These are phyloP conservation scores for Lolium multiflorum DNA, from an alignment of 176 grass and related monocot species.

Conservation along the genomic window DNA sequence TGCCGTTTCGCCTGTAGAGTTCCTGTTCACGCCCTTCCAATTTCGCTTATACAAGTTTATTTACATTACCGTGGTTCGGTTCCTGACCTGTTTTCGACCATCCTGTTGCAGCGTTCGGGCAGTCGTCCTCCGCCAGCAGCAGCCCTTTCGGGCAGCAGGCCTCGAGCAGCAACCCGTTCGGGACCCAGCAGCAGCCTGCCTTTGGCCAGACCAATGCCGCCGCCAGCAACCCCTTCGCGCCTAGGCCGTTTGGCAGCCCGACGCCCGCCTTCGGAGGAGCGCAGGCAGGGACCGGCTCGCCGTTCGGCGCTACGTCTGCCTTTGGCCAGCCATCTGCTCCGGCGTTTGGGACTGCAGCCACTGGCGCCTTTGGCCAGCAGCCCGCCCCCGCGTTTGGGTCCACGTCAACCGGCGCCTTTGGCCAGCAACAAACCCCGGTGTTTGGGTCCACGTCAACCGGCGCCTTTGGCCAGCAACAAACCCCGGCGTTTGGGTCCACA, in stretches of 20 bases:
- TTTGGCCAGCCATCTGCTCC: constrained; percentile 67
- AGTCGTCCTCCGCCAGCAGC: neutral
- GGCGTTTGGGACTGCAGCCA: constrained; percentile 52
- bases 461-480: constrained; percentile 56
- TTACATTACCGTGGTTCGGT: neutral
- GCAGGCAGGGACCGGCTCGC: constrained; percentile 56
- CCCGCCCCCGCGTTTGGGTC: neutral
- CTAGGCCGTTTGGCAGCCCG: constrained; percentile 78
- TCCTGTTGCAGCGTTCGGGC: constrained; percentile 56
- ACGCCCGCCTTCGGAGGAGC: constrained; percentile 52
- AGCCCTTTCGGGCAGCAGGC: constrained; percentile 64
- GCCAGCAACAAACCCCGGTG: constrained; percentile 40
- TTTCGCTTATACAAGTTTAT: neutral
- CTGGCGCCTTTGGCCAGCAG: constrained; percentile 46
- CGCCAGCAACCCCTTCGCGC: constrained; percentile 72
- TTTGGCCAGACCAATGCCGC: constrained; percentile 64
- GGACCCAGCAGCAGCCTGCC: constrained; percentile 42
- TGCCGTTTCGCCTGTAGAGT: neutral
- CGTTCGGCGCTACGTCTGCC: constrained; percentile 65
- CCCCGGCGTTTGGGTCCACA: neutral
- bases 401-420: neutral
- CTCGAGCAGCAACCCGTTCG: constrained; percentile 63
- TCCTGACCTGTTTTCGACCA: neutral
- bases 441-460: constrained; percentile 67
- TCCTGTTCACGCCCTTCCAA: neutral